Evolutionary conservation across 2,329 filamentous ascomycete species (phyloP).

Genomic region (Arthrobotrys megalospora): DNA sequence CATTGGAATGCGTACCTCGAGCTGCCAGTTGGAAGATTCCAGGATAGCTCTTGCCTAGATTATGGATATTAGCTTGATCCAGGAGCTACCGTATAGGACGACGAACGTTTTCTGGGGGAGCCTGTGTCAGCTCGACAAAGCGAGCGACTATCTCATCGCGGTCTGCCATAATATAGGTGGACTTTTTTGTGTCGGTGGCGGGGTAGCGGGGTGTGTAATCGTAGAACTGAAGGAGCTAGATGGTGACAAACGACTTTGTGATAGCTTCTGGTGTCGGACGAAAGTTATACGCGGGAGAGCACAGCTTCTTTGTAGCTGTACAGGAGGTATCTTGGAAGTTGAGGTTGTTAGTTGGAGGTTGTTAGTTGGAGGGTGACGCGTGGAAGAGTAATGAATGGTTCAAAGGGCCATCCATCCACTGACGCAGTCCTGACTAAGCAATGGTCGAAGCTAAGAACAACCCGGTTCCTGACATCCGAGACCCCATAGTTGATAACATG

Average conservation of each 20-base stretch:
- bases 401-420: too few species aligned
- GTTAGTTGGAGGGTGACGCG: neutral
- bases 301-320: neutral
- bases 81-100: neutral
- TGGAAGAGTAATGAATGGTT: too few species aligned
- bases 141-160: constrained; percentile 49
- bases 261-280: neutral
- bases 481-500: too few species aligned
- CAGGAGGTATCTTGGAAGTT: neutral
- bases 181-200: constrained; percentile 41
- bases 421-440: too few species aligned
- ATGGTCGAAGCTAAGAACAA: too few species aligned
- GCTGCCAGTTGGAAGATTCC: constrained; percentile 76
- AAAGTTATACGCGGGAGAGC: neutral
- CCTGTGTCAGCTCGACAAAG: constrained; percentile 61
- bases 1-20: constrained; percentile 75
- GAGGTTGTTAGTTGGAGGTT: constrained; percentile 7
- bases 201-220: constrained; percentile 44
- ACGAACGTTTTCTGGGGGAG: constrained; percentile 62
- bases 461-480: too few species aligned
- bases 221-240: neutral
- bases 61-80: neutral
- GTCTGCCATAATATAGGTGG: constrained; percentile 49
- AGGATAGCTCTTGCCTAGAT: constrained; percentile 78
- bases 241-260: too few species aligned